Percentiles rank a stretch among this genome's conserved stretches.
Evolutionary conservation across 306 rosid species (phyloP).

Genomic region (Rosa chinensis): DNA sequence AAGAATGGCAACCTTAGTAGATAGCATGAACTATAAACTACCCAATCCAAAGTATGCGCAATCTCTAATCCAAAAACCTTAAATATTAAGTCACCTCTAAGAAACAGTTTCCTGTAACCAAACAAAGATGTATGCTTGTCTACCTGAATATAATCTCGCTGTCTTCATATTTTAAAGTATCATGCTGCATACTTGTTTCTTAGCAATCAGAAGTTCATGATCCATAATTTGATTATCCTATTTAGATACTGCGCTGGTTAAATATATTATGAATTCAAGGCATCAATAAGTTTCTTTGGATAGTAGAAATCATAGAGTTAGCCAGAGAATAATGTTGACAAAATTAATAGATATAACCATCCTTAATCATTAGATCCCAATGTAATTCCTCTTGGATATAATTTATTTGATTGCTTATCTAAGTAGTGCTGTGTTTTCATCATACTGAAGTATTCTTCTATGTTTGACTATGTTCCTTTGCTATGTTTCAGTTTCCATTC

Average conservation of each 20-base stretch:
- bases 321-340: not conserved
- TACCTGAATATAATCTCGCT: not conserved
- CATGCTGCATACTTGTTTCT: not conserved
- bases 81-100: not conserved
- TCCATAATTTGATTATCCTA: constrained; percentile 4
- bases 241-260: not conserved
- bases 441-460: not conserved
- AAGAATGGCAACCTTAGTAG: not conserved
- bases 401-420: not conserved
- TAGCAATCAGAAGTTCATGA: not conserved
- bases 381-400: not conserved
- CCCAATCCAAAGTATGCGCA: not conserved
- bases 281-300: not conserved
- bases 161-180: not conserved
- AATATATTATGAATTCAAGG: not conserved
- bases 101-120: not conserved
- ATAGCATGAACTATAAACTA: not conserved
- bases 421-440: not conserved
- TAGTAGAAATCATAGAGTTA: not conserved
- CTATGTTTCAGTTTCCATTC: not conserved
- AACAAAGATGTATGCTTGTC: not conserved
- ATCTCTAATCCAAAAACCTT: not conserved
- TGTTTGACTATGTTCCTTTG: not conserved
- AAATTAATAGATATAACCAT: not conserved
- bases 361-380: not conserved